Conservation (phyloP, 495 filamentous ascomycete species). For the Aspergillus ellipticus region DNA sequence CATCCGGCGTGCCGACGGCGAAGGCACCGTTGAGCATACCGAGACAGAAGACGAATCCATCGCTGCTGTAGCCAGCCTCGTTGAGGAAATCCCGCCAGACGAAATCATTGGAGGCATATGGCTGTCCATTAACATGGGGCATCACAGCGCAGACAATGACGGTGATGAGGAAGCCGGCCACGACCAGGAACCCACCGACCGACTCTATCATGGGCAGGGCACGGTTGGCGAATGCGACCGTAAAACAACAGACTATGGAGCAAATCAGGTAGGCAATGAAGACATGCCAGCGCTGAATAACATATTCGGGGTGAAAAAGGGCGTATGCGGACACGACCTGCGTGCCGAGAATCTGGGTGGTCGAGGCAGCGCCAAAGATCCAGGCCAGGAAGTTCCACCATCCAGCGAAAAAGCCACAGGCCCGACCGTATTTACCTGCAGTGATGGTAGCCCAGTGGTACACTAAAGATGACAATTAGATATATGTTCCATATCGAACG, state of each 20-base stretch:
- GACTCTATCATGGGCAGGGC: slow-evolving; percentile 63
- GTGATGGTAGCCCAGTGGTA: slow-evolving; percentile 85
- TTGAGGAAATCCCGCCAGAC: slow-evolving; percentile 67
- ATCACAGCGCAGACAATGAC: slow-evolving; percentile 73
- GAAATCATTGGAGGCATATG: slow-evolving; percentile 52
- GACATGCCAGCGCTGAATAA: slow-evolving; percentile 65
- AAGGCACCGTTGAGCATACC: slow-evolving; percentile 87
- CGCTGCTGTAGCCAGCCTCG: slow-evolving; percentile 60
- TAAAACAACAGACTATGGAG: slow-evolving; percentile 60
- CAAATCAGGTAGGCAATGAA: slow-evolving; percentile 67
- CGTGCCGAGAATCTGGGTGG: slow-evolving; percentile 64
- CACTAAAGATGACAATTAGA: slow-evolving; percentile 28
- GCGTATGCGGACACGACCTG: slow-evolving; percentile 69
- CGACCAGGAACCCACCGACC: slow-evolving; percentile 64
- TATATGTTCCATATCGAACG: too few relatives aligned
- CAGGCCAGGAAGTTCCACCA: slow-evolving; percentile 81
- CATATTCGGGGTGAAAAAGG: slow-evolving; percentile 62
- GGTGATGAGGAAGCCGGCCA: slow-evolving; percentile 65
- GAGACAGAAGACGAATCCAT: slow-evolving; percentile 73
- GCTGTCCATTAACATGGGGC: slow-evolving; percentile 48
- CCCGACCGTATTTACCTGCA: slow-evolving; percentile 64
- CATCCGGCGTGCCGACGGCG: slow-evolving; percentile 76
- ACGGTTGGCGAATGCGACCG: slow-evolving; percentile 68
- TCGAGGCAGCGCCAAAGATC: slow-evolving; percentile 60
- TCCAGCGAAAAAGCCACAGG: slow-evolving; percentile 73